Percentiles rank a stretch among this genome's conserved stretches.
Evolutionary conservation across 257 asterid species (phyloP).

Genomic region (Thymus quinquecostatus): DNA sequence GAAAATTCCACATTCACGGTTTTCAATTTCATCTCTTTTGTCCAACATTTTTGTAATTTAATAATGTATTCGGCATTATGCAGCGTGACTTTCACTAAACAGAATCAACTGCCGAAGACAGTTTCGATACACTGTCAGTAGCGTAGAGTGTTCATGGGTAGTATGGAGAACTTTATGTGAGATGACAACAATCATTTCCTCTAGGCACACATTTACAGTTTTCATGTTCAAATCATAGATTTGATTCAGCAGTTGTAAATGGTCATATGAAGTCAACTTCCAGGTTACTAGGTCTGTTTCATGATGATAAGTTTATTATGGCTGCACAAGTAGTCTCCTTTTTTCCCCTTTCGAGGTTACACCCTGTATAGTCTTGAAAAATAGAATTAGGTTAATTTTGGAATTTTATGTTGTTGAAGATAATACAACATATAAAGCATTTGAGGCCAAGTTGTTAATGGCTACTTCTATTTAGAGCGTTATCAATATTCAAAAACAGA

Average conservation of each 20-base stretch:
- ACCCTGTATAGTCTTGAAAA: not conserved
- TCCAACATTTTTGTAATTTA: too few species aligned
- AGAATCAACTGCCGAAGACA: too few species aligned
- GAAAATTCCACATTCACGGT: too few species aligned
- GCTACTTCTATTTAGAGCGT: not conserved
- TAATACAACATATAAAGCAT: conserved; percentile 1
- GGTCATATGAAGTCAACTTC: not conserved
- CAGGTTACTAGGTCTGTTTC: not conserved
- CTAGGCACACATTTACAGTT: not conserved
- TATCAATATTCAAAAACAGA: not conserved
- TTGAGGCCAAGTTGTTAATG: not conserved
- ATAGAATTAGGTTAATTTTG: not conserved
- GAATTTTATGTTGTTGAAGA: not conserved
- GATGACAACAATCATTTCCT: too few species aligned
- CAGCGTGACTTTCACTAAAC: too few species aligned
- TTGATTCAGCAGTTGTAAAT: not conserved
- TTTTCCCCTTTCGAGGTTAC: too few species aligned
- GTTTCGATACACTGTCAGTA: too few species aligned
- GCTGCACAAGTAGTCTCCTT: not conserved
- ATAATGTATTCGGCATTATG: too few species aligned
- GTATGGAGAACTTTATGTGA: too few species aligned
- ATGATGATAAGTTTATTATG: not conserved
- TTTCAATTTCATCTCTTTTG: too few species aligned
- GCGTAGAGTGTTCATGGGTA: too few species aligned
- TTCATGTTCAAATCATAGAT: not conserved